These are phyloP conservation scores for Cydonia oblonga DNA, from an alignment of 331 rosid genomes.

Conservation along the genomic window DNA sequence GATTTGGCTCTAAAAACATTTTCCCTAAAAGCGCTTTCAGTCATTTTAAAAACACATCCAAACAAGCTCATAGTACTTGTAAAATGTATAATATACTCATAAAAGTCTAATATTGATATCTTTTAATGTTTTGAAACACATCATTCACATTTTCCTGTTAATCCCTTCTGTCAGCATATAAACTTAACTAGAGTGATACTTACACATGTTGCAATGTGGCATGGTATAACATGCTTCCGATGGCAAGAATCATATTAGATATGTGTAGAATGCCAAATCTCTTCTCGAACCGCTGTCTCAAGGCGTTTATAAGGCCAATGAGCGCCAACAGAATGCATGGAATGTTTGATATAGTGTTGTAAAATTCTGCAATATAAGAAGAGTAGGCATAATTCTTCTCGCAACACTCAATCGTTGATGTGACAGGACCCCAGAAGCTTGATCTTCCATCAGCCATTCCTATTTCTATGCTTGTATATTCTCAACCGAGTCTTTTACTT, in stretches of 20 bases:
- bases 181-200: slow-evolving; percentile 21
- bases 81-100: neutral
- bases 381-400: slow-evolving; percentile 69
- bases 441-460: slow-evolving; percentile 57
- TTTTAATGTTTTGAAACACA: neutral
- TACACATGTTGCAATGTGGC: slow-evolving; percentile 70
- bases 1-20: too few relatives aligned
- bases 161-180: too few relatives aligned
- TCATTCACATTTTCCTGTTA: too few relatives aligned
- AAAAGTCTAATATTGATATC: neutral
- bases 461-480: slow-evolving; percentile 7
- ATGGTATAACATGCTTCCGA: slow-evolving; percentile 82
- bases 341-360: slow-evolving; percentile 64
- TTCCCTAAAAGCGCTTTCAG: too few relatives aligned
- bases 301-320: slow-evolving; percentile 66
- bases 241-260: slow-evolving; percentile 72
- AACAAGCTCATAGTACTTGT: too few relatives aligned
- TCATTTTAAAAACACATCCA: too few relatives aligned
- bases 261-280: slow-evolving; percentile 72
- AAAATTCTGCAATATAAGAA: slow-evolving; percentile 72
- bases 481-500: neutral
- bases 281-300: slow-evolving; percentile 75
- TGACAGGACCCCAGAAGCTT: slow-evolving; percentile 93
- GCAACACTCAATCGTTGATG: slow-evolving; percentile 70
- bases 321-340: slow-evolving; percentile 75